Conservation (phyloP, 2,329 filamentous ascomycete genomes). For the Aspergillus sp. region DNA sequence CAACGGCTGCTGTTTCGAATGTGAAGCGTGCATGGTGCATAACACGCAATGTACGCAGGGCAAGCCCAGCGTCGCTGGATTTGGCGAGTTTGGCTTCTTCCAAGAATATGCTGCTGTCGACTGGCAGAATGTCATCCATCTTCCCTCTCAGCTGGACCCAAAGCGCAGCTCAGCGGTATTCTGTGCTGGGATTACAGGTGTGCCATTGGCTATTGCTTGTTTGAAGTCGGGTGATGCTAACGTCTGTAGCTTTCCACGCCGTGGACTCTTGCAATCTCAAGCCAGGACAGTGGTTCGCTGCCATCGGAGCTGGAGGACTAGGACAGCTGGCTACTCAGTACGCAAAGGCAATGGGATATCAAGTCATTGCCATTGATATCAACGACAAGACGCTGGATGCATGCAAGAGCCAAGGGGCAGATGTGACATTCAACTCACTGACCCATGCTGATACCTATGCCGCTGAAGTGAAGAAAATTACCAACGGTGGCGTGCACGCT, state of each 20-base stretch:
- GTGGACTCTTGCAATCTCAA: conserved; percentile 16
- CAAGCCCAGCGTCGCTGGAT: background rate
- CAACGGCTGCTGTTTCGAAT: conserved; percentile 5
- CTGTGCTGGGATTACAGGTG: conserved; percentile 11
- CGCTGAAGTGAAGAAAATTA: background rate
- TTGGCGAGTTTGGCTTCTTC: background rate
- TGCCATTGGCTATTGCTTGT: background rate
- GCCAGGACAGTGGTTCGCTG: conserved; percentile 29
- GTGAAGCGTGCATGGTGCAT: conserved; percentile 7
- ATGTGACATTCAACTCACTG: background rate
- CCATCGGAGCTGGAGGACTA: conserved; percentile 29
- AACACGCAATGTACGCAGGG: conserved; percentile 1
- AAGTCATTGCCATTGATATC: conserved; percentile 20
- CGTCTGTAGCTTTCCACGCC: conserved; percentile 1
- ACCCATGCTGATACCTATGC: background rate
- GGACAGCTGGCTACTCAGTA: conserved; percentile 34
- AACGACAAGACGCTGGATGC: background rate
- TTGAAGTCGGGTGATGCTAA: background rate
- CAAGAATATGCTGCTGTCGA: background rate
- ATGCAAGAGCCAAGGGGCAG: background rate
- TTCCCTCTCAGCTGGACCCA: background rate
- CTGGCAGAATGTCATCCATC: conserved; percentile 2
- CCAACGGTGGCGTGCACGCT: conserved; percentile 5
- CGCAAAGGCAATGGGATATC: conserved; percentile 26
- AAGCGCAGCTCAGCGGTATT: background rate